Evolutionary conservation across 2,329 filamentous ascomycete genomes (phyloP).

Genomic region (Cladophialophora bantiana): DNA sequence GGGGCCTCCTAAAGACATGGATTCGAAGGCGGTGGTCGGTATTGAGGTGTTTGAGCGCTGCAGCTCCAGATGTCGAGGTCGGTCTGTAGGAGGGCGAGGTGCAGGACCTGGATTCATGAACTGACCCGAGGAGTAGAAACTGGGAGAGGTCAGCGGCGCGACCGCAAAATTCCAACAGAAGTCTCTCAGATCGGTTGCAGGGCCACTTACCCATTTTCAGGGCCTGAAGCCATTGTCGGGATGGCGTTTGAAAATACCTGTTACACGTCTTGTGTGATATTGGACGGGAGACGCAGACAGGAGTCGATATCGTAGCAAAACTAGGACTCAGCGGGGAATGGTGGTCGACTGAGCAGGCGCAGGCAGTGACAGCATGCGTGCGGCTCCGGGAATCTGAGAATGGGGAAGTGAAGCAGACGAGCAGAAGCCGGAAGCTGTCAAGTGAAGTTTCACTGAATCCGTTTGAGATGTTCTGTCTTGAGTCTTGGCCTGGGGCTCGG

Average conservation of each 20-base stretch:
- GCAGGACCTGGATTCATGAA: constrained; percentile 99
- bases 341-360: constrained; percentile 21
- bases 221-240: constrained; percentile 33
- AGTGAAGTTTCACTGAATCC: constrained; percentile 17
- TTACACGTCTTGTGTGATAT: constrained; percentile 23
- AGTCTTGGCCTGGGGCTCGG: constrained; percentile 7
- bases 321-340: constrained; percentile 29
- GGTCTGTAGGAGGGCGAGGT: constrained; percentile 84
- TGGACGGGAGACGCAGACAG: constrained; percentile 20
- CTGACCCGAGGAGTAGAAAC: constrained; percentile 67
- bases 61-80: constrained; percentile 75
- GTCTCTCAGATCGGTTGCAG: not conserved
- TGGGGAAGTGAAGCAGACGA: constrained; percentile 18
- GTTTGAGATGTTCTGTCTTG: constrained; percentile 10
- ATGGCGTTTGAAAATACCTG: constrained; percentile 13
- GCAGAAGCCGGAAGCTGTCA: constrained; percentile 16
- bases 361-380: constrained; percentile 34
- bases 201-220: constrained; percentile 33
- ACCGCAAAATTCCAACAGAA: not conserved
- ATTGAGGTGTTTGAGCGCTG: constrained; percentile 75
- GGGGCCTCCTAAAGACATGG: constrained; percentile 73
- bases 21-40: constrained; percentile 73
- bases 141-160: constrained; percentile 42
- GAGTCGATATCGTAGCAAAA: constrained; percentile 23
- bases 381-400: constrained; percentile 19